Conservation (phyloP, 169 alveolate genomes). For the Theileria annulata region DNA sequence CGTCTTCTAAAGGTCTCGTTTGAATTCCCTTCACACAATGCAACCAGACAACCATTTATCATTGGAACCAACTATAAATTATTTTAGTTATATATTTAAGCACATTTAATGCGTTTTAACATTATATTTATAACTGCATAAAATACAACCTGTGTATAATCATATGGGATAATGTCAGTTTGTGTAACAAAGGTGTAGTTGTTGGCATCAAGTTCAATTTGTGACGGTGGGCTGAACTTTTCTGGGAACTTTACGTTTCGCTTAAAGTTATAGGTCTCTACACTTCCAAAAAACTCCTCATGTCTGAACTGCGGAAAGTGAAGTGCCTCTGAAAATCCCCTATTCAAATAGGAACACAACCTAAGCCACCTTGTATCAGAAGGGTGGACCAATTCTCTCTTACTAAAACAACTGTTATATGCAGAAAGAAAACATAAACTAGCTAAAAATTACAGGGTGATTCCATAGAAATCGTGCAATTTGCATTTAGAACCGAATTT, state of each 20-base stretch:
- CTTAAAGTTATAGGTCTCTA: conserved; percentile 26
- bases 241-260: conserved; percentile 15
- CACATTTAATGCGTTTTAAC: neutral
- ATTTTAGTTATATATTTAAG: neutral
- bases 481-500: neutral
- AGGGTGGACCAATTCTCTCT: neutral
- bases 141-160: neutral
- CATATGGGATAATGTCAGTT: neutral
- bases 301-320: conserved; percentile 57
- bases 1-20: conserved; percentile 6
- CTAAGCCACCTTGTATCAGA: conserved; percentile 60
- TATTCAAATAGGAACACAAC: conserved; percentile 27
- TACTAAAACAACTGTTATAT: neutral
- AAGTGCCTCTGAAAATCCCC: conserved; percentile 59
- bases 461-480: neutral
- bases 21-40: conserved; percentile 39
- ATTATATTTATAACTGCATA: neutral
- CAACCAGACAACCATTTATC: conserved; percentile 45
- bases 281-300: conserved; percentile 57
- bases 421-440: neutral
- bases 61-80: conserved; percentile 37
- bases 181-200: conserved; percentile 35
- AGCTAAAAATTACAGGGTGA: neutral
- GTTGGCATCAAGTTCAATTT: conserved; percentile 19
- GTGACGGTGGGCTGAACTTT: conserved; percentile 37